Evolutionary conservation across 768 basidiomycete genomes (phyloP).

Genomic region (Ramaria sp.): DNA sequence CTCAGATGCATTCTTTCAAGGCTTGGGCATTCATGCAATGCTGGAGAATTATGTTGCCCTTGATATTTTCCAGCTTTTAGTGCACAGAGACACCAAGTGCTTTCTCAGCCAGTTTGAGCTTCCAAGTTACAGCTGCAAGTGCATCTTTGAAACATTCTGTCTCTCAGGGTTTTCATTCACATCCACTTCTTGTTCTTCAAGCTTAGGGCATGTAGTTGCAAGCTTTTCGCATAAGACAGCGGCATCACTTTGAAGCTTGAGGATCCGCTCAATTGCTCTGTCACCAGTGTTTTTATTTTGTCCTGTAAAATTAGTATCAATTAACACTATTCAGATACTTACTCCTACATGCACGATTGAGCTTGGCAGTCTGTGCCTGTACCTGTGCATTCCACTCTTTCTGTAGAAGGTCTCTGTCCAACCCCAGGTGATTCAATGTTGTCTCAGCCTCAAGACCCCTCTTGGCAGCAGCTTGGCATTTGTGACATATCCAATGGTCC

Average conservation of each 20-base stretch:
- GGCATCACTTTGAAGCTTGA: background rate
- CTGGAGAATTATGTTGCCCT: background rate
- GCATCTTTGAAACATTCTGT: background rate
- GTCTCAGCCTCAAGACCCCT: no score
- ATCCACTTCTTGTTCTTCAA: background rate
- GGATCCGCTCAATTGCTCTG: background rate
- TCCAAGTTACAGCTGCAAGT: no score
- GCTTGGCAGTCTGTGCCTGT: background rate
- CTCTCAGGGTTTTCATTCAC: no score
- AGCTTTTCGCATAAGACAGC: background rate
- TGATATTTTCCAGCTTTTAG: background rate
- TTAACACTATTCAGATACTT: background rate
- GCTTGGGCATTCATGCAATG: background rate
- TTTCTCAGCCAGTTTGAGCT: background rate
- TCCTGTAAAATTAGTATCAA: background rate
- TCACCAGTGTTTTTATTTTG: background rate
- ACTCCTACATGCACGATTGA: no score
- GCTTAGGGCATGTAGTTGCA: background rate
- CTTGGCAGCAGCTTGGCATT: background rate
- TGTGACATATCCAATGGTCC: background rate
- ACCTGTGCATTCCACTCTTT: background rate
- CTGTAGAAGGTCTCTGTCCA: background rate
- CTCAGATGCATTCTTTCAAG: background rate
- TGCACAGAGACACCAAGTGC: background rate
- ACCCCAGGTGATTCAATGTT: background rate